A percentile compares a stretch with the other conserved stretches of the same genome.
Conservation (phyloP, 2,329 filamentous ascomycete species). For the Trichoderma brevicompactum region DNA sequence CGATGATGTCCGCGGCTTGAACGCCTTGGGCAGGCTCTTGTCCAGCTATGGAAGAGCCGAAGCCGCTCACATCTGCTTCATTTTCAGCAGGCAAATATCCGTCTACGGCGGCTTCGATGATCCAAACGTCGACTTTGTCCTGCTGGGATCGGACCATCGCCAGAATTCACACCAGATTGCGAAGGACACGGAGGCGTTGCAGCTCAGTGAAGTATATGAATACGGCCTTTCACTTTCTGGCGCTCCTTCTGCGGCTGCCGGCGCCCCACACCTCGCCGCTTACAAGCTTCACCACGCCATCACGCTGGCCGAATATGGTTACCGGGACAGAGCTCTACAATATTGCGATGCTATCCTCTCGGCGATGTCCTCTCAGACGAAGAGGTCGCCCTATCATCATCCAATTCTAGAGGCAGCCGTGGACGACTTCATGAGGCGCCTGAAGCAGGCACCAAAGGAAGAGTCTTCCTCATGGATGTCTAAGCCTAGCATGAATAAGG, state of each 20-base stretch:
- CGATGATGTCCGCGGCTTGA: slow-evolving; percentile 76
- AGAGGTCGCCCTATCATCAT: slow-evolving; percentile 86
- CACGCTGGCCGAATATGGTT: slow-evolving; percentile 80
- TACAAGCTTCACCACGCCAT: slow-evolving; percentile 93
- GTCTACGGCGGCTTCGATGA: slow-evolving; percentile 86
- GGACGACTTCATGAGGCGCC: slow-evolving; percentile 80
- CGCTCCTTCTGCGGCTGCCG: slow-evolving; percentile 54
- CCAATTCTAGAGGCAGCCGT: slow-evolving; percentile 72
- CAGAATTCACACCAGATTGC: slow-evolving; percentile 72
- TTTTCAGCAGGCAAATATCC: slow-evolving; percentile 75
- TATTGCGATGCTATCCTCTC: slow-evolving; percentile 86
- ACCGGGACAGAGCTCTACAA: slow-evolving; percentile 78
- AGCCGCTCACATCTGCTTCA: slow-evolving; percentile 90
- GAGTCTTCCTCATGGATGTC: slow-evolving; percentile 86
- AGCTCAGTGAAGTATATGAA: slow-evolving; percentile 96
- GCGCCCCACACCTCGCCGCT: slow-evolving; percentile 79
- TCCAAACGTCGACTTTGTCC: slow-evolving; percentile 73
- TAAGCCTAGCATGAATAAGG: slow-evolving; percentile 94
- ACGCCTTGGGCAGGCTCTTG: slow-evolving; percentile 80
- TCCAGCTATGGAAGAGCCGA: slow-evolving; percentile 85
- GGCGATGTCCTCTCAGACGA: slow-evolving; percentile 79
- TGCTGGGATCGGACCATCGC: slow-evolving; percentile 83
- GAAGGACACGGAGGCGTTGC: slow-evolving; percentile 81
- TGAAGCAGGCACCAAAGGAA: slow-evolving; percentile 85
- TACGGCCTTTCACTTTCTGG: slow-evolving; percentile 78